phyloP scores from a whole-genome alignment of 371 early-diverging fungal genomes.

The Syncephalastrum racemosum region DNA sequence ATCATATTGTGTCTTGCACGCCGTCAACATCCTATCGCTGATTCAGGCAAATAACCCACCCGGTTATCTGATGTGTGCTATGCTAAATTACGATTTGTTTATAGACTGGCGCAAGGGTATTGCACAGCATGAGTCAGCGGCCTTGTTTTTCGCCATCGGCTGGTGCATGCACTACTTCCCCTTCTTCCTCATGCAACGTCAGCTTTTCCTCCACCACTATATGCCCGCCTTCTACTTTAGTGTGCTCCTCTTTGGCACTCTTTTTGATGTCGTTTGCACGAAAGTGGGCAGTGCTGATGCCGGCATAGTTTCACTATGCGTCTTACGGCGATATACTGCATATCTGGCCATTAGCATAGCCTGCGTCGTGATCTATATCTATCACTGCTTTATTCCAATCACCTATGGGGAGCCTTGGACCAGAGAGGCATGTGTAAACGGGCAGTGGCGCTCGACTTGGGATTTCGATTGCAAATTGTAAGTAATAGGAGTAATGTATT shows the following conservation, averaged over 20 bases:
- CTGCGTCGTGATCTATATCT: slow-evolving; percentile 50
- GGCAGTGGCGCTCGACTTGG: slow-evolving; percentile 87
- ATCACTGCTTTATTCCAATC: slow-evolving; percentile 76
- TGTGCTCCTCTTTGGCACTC: slow-evolving; percentile 71
- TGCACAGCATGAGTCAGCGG: slow-evolving; percentile 61
- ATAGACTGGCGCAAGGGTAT: slow-evolving; percentile 18
- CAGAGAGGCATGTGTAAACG: slow-evolving; percentile 59
- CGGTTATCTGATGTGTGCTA: not conserved
- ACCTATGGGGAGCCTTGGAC: slow-evolving; percentile 86
- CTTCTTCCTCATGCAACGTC: slow-evolving; percentile 95
- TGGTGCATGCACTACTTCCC: slow-evolving; percentile 96
- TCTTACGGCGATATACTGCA: slow-evolving; percentile 41
- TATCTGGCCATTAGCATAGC: slow-evolving; percentile 53
- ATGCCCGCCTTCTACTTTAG: slow-evolving; percentile 90
- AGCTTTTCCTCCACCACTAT: slow-evolving; percentile 98
- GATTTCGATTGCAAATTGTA: slow-evolving; percentile 49
- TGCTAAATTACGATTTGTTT: not conserved
- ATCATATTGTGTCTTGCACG: slow-evolving; percentile 58
- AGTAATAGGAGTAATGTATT: slow-evolving; percentile 4
- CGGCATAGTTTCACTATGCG: slow-evolving; percentile 50
- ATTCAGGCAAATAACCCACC: too few species aligned
- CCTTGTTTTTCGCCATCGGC: slow-evolving; percentile 84
- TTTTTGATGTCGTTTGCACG: slow-evolving; percentile 62
- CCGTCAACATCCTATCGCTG: too few species aligned
- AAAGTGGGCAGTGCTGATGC: slow-evolving; percentile 39